Conservation (phyloP, 2,329 filamentous ascomycete genomes). For the Diaporthe velutina region DNA sequence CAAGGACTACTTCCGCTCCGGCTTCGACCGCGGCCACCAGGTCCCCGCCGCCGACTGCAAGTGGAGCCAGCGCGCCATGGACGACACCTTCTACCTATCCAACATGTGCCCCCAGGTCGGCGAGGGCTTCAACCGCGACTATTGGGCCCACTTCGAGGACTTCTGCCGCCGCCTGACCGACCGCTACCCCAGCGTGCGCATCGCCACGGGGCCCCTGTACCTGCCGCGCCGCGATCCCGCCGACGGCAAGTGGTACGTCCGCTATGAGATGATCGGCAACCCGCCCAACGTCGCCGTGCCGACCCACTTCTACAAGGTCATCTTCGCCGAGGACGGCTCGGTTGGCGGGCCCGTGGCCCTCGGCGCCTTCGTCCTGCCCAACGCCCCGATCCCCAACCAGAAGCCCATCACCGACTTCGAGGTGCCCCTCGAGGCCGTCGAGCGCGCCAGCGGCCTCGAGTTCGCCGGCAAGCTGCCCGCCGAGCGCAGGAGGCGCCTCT, state of each 20-base stretch:
- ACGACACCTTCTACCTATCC: conserved; percentile 90
- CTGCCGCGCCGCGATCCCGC: conserved; percentile 83
- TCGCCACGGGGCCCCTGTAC: conserved; percentile 95
- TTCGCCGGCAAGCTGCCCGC: conserved; percentile 85
- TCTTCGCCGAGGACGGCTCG: conserved; percentile 89
- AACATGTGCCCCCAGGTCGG: conserved; percentile 99
- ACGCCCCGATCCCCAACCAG: conserved; percentile 87
- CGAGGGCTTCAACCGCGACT: conserved; percentile 98
- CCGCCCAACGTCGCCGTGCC: conserved; percentile 96
- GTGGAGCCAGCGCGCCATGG: conserved; percentile 94
- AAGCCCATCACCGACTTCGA: conserved; percentile 94
- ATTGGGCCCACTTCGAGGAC: conserved; percentile 99
- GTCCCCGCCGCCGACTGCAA: conserved; percentile 96
- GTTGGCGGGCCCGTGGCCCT: conserved; percentile 82
- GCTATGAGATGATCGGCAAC: conserved; percentile 94
- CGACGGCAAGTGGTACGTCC: conserved; percentile 96
- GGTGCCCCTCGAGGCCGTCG: conserved; percentile 92
- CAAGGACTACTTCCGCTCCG: conserved; percentile 93
- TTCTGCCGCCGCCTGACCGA: conserved; percentile 89
- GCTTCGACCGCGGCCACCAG: conserved; percentile 97
- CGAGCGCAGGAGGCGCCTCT: conserved; percentile 82
- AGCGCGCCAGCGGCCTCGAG: conserved; percentile 91
- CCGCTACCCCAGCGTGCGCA: conserved; percentile 86
- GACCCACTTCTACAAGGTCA: conserved; percentile 99
- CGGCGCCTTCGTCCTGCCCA: conserved; percentile 95